Evolutionary conservation across 257 asterid species (phyloP), one percentile per base, ranked within the genome.

Genomic region (Capsicum pubescens): DNA sequence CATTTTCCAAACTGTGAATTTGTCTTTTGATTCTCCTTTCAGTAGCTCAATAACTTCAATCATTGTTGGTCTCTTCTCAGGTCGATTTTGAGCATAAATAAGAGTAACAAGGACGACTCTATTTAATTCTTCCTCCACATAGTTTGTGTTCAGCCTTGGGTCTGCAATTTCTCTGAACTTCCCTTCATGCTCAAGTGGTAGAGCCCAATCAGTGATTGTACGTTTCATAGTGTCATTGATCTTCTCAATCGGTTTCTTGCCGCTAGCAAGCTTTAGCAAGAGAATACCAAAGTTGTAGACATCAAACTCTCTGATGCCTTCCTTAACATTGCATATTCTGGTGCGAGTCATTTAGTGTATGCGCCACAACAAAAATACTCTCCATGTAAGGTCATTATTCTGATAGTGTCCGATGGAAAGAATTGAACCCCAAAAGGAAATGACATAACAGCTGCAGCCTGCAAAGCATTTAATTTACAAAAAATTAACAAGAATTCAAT

Each of bases 281-380:
- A 95, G 99, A 83, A 95, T 91, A 52, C 99, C 99, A 16, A 94
- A 95, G 88, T 98, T 94, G 90, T 91, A 95, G 14, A 95, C 96
- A 57, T 95, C 98, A 80, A 93, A 91, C 95, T 89, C 86, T 95
- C 97, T 3, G 97, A 90, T 70, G 99, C 99, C 85, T 94, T 92
- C 21, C 97, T 97, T 21, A 92, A 80, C 98, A 93, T 95, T 3
- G 98, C 97, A 58, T 95, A 92, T 87, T 95, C 98, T 6, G 98
- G 97, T 50, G 97, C 98, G 15, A 94, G 95, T 26, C 32, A 26
- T 26, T 26, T 26, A 26, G 32, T 26, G 32, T 26, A 26, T 26
- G 32, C 32, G 2, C 32, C 32, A 26, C 32, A 26, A 26, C 32
- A 26, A 26, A 26, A 26, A 26, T 26, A 26, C 1, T 26, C 32